Evolutionary conservation across 169 alveolate genomes (phyloP).

Genomic region (Babesia ovis): DNA sequence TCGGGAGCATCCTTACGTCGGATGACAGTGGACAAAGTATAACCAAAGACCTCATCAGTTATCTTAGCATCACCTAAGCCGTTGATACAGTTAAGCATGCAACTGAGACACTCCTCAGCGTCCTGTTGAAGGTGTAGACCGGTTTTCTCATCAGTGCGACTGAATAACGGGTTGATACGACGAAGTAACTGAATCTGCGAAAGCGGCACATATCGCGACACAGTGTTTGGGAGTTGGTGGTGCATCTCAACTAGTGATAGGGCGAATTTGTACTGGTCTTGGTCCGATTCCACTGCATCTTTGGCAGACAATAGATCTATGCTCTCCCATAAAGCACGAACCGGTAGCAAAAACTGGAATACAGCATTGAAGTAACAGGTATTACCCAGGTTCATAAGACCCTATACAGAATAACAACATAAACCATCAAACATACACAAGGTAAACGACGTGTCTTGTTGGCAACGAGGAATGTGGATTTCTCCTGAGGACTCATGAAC

Average conservation of each 20-base stretch:
- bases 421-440: constrained; percentile 44
- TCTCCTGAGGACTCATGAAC: constrained; percentile 90
- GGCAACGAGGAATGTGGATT: constrained; percentile 83
- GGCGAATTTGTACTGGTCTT: constrained; percentile 48
- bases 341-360: constrained; percentile 81
- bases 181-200: constrained; percentile 49
- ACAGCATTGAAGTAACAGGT: constrained; percentile 94
- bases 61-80: constrained; percentile 31
- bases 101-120: constrained; percentile 86
- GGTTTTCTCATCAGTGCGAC: constrained; percentile 59
- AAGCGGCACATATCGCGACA: constrained; percentile 54
- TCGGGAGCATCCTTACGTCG: constrained; percentile 25
- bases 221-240: constrained; percentile 57
- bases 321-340: constrained; percentile 74
- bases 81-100: constrained; percentile 31
- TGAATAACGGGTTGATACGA: constrained; percentile 51
- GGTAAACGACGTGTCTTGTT: constrained; percentile 84
- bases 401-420: constrained; percentile 65
- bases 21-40: constrained; percentile 16
- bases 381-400: constrained; percentile 92
- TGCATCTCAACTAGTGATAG: constrained; percentile 70
- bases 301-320: constrained; percentile 44
- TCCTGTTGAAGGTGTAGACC: constrained; percentile 84
- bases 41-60: constrained; percentile 48
- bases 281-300: constrained; percentile 17